These are phyloP conservation scores for Ophiocordyceps camponoti-floridani DNA, from an alignment of 2,329 filamentous ascomycete genomes.

Conservation along the genomic window DNA sequence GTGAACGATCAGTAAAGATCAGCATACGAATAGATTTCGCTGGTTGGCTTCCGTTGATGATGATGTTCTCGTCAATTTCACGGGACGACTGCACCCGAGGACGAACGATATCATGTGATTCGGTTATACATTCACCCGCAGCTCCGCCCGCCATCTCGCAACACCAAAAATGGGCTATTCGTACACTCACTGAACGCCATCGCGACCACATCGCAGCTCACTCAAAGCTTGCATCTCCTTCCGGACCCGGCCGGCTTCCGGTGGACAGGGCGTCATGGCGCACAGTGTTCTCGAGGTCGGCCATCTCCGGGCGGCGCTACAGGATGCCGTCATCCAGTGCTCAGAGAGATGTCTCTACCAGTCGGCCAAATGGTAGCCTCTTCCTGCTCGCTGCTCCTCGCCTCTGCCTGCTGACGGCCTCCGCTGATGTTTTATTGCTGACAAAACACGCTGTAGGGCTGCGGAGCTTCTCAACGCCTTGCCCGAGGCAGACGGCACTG, in stretches of 20 bases:
- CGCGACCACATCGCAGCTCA: neutral
- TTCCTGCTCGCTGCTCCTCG: neutral
- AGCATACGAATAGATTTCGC: no score
- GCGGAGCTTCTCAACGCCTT: conserved; percentile 85
- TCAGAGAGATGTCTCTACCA: conserved; percentile 92
- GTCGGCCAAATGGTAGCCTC: conserved; percentile 72
- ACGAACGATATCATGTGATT: no score
- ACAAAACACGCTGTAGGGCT: conserved; percentile 41
- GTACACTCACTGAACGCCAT: neutral
- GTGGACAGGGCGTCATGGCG: conserved; percentile 21
- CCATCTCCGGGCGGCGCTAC: conserved; percentile 56
- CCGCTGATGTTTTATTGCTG: no score
- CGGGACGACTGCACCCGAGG: no score
- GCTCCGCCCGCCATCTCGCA: no score
- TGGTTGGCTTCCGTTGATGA: no score
- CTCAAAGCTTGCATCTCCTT: neutral
- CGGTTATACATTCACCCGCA: no score
- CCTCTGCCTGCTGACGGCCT: conserved; percentile 1
- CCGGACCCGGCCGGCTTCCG: neutral
- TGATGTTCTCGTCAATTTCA: no score
- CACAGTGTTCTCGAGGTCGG: conserved; percentile 36
- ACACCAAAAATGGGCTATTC: no score
- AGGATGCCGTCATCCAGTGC: conserved; percentile 76
- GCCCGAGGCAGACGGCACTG: conserved; percentile 39
- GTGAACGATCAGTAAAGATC: no score